Evolutionary conservation across 108 stramenopile species (phyloP).

Genomic region (Cyclostephanos tholiformis): DNA sequence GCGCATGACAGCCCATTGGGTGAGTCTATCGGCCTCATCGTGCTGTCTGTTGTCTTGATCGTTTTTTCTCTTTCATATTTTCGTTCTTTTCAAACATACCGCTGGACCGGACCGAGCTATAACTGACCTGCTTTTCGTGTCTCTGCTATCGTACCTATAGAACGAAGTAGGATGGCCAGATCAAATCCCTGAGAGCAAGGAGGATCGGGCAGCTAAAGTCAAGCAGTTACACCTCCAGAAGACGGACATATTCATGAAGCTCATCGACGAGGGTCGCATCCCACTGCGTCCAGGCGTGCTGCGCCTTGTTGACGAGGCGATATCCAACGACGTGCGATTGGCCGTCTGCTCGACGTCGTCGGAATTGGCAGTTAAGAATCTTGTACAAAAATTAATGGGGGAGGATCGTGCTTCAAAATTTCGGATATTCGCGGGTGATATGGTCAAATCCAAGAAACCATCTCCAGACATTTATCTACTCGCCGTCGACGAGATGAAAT

Average conservation of each 20-base stretch:
- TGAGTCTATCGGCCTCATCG: background rate
- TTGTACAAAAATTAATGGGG: slow-evolving; percentile 89
- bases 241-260: slow-evolving; percentile 91
- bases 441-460: slow-evolving; percentile 91
- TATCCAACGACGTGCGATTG: slow-evolving; percentile 62
- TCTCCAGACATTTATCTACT: slow-evolving; percentile 92
- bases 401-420: slow-evolving; percentile 68
- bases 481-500: slow-evolving; percentile 85
- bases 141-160: background rate
- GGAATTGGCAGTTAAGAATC: slow-evolving; percentile 88
- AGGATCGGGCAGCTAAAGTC: slow-evolving; percentile 66
- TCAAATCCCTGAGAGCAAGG: slow-evolving; percentile 38
- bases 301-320: slow-evolving; percentile 86
- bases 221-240: slow-evolving; percentile 89
- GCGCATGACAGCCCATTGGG: slow-evolving; percentile 94
- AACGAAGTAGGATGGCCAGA: slow-evolving; percentile 86
- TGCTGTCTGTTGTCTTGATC: no score
- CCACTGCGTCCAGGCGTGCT: slow-evolving; percentile 91
- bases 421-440: slow-evolving; percentile 93
- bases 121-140: no score
- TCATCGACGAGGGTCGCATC: slow-evolving; percentile 73
- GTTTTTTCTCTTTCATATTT: background rate
- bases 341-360: slow-evolving; percentile 93
- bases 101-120: no score
- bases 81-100: background rate